Percentiles rank a stretch among this genome's conserved stretches.
phyloP scores from a whole-genome alignment of 1,284 basidiomycete genomes.

The Ceratobasidium papillatum region DNA sequence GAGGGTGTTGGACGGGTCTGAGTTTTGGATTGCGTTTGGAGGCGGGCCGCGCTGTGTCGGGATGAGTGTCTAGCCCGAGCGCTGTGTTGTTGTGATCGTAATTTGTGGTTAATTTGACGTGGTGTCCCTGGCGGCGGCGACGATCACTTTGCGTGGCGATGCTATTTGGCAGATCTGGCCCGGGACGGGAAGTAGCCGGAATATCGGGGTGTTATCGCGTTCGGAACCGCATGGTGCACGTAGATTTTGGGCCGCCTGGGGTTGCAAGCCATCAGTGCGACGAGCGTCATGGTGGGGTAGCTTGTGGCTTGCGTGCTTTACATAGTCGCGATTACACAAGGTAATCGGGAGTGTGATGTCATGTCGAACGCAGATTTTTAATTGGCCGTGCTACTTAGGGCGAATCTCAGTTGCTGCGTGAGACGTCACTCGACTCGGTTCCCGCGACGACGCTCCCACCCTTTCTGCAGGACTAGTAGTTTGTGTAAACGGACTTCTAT shows the following conservation, averaged over 20 bases:
- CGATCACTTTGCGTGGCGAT: conserved; percentile 4
- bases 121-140: not conserved
- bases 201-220: not conserved
- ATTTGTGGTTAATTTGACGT: not conserved
- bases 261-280: not conserved
- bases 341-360: conserved; percentile 4
- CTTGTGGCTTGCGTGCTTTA: not conserved
- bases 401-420: conserved; percentile 15
- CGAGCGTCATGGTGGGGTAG: not conserved
- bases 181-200: not conserved
- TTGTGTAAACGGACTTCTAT: not conserved
- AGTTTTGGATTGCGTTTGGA: conserved; percentile 25
- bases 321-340: not conserved
- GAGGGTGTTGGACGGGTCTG: conserved; percentile 8
- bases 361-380: not conserved
- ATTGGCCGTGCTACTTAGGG: conserved; percentile 6
- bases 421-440: not conserved
- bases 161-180: not conserved
- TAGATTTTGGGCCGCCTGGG: not conserved
- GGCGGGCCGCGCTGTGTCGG: not conserved
- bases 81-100: not conserved
- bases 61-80: conserved; percentile 12
- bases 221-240: not conserved
- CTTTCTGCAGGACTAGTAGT: too few relatives aligned
- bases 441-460: conserved; percentile 10